Evolutionary conservation across 805 yeast genomes (phyloP), one percentile per base, ranked within the genome.

Genomic region (Candida dendrica): DNA sequence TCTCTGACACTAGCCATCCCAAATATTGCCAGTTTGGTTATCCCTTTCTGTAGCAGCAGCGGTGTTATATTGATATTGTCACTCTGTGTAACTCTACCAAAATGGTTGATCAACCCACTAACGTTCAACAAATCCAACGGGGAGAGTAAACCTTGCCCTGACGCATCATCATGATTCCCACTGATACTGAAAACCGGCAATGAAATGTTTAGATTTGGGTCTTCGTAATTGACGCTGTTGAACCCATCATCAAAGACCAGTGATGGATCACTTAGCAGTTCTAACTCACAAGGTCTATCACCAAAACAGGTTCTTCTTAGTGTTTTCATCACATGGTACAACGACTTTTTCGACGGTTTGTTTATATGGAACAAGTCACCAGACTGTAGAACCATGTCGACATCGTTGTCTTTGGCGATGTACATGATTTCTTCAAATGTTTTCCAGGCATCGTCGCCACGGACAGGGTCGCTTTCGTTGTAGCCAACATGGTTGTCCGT

Each of bases 401-500:
- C 95, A 48, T 87, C 88, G 29, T 71, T 63, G 2, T 71, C 73
- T 46, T 68, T 68, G 8, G 96, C 97, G 2, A 89, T 58, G 47
- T 63, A 61, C 74, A 88, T 75, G 45, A 88, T 78, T 60, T 93
- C 98, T 42, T 84, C 78, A 53, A 93, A 91, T 0, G 96, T 85
- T 43, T 64, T 72, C 85, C 95, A 85, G 0, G 95, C 77, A 55
- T 93, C 98, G 52, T 84, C 84, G 1, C 96, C 95, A 15, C 95
- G 72, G 4, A 91, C 79, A 1, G 95, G 90, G 59, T 93, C 98
- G 32, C 75, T 75, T 58, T 93, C 98, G 45, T 79, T 79, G 59
- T 81, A 90, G 1, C 98, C 98, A 16, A 93, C 95, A 68, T 93
- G 98, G 58, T 93, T 93, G 56, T 93, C 98, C 1, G 98, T 89